Evolutionary conservation across 2,329 filamentous ascomycete species (phyloP).

Genomic region (Byssothecium circinans): DNA sequence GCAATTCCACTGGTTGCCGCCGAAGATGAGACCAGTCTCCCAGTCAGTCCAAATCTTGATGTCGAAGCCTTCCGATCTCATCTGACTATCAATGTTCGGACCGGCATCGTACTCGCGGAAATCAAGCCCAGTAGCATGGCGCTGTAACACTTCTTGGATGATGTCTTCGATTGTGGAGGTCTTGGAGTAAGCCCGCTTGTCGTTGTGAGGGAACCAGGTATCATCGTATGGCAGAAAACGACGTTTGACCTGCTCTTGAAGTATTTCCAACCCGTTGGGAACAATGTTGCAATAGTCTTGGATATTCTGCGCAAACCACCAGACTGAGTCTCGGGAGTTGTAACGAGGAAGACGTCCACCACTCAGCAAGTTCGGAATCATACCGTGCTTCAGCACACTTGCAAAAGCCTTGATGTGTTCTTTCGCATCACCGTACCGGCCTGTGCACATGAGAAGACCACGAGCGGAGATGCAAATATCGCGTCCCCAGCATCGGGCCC

Average conservation of each 20-base stretch:
- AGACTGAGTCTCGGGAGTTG: conserved; percentile 93
- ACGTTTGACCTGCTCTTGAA: conserved; percentile 76
- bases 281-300: conserved; percentile 87
- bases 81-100: conserved; percentile 83
- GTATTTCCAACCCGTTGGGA: conserved; percentile 71
- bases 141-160: conserved; percentile 89
- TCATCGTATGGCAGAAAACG: conserved; percentile 95
- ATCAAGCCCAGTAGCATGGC: conserved; percentile 85
- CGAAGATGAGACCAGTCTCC: conserved; percentile 87
- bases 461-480: conserved; percentile 96
- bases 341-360: conserved; percentile 86
- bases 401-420: conserved; percentile 95
- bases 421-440: conserved; percentile 82
- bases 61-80: conserved; percentile 90
- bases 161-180: conserved; percentile 84
- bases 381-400: conserved; percentile 94
- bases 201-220: conserved; percentile 84
- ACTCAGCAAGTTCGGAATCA: conserved; percentile 93
- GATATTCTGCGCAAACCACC: conserved; percentile 96
- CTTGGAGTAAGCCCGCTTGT: conserved; percentile 80
- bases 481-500: conserved; percentile 95
- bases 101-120: conserved; percentile 96
- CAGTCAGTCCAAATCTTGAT: conserved; percentile 90
- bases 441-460: conserved; percentile 87
- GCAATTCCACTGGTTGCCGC: conserved; percentile 91